phyloP scores from a whole-genome alignment of 208 protist genomes.

The Trypanosoma mega region DNA sequence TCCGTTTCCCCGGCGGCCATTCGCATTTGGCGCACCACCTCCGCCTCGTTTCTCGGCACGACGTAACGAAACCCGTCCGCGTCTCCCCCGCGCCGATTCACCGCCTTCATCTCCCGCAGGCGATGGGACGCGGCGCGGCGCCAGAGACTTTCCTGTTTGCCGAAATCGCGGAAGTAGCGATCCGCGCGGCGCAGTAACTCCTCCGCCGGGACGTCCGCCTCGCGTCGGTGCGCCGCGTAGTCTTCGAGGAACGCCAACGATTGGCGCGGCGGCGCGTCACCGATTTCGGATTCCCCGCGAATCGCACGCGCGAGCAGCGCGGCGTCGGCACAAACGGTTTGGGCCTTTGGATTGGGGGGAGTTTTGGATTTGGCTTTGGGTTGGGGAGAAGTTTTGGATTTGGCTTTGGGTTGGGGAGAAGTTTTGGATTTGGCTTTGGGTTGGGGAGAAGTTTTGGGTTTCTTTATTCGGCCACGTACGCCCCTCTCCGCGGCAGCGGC shows the following conservation, averaged over 20 bases:
- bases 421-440: not conserved
- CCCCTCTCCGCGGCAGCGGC: slow-evolving; percentile 5
- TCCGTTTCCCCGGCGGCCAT: slow-evolving; percentile 30
- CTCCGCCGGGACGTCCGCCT: slow-evolving; percentile 57
- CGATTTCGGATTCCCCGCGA: slow-evolving; percentile 31
- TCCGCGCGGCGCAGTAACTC: slow-evolving; percentile 65
- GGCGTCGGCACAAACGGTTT: slow-evolving; percentile 25
- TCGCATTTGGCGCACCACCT: slow-evolving; percentile 68
- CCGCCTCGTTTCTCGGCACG: slow-evolving; percentile 69
- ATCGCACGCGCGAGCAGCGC: slow-evolving; percentile 57
- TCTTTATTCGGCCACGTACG: slow-evolving; percentile 4
- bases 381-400: too few species aligned
- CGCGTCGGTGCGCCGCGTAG: slow-evolving; percentile 68
- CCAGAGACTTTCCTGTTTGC: slow-evolving; percentile 51
- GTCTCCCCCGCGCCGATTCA: slow-evolving; percentile 85
- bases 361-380: too few species aligned
- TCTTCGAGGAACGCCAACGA: slow-evolving; percentile 48
- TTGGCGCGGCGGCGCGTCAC: too few species aligned
- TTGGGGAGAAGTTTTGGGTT: not conserved
- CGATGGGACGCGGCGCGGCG: slow-evolving; percentile 55
- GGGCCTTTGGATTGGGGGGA: not conserved
- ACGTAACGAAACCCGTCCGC: slow-evolving; percentile 89
- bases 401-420: not conserved
- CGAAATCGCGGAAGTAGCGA: slow-evolving; percentile 75
- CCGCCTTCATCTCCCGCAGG: slow-evolving; percentile 59